A percentile compares a stretch with the other conserved stretches of the same genome.
phyloP scores from a whole-genome alignment of 306 rosid species.

The Fragaria ananassa region DNA sequence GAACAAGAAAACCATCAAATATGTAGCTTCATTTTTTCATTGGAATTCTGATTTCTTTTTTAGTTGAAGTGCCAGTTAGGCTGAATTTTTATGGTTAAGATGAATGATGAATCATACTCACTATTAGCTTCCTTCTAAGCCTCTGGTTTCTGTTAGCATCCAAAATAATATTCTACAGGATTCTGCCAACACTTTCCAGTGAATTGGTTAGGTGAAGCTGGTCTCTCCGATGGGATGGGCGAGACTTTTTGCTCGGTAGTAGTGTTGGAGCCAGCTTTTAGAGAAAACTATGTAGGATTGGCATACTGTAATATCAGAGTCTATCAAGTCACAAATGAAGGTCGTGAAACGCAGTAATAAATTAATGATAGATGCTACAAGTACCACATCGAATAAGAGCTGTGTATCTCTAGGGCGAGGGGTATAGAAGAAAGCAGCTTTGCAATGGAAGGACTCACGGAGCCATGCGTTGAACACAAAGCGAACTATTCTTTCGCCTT shows the following conservation, averaged over 20 bases:
- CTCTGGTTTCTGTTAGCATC: neutral
- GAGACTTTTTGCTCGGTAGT: neutral
- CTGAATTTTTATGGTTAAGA: neutral
- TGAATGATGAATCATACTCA: neutral
- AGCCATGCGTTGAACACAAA: constrained; percentile 15
- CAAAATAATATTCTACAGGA: neutral
- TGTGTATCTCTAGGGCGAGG: neutral
- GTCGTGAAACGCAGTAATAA: neutral
- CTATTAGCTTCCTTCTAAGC: neutral
- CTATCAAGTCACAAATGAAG: neutral
- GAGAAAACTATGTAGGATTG: neutral
- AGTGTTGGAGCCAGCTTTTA: neutral
- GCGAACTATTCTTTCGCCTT: constrained; percentile 20
- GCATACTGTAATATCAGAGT: neutral
- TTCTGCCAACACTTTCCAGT: neutral
- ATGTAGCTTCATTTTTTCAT: neutral
- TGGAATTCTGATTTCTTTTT: neutral
- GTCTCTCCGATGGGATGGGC: neutral
- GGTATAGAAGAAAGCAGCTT: neutral
- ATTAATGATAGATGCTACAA: neutral
- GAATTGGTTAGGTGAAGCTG: neutral
- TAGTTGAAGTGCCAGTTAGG: neutral
- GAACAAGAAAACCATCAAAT: too few relatives aligned
- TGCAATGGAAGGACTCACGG: neutral
- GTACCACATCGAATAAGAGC: neutral